phyloP scores from a whole-genome alignment of 2,329 filamentous ascomycete genomes.

The Trichoderma polysporum region DNA sequence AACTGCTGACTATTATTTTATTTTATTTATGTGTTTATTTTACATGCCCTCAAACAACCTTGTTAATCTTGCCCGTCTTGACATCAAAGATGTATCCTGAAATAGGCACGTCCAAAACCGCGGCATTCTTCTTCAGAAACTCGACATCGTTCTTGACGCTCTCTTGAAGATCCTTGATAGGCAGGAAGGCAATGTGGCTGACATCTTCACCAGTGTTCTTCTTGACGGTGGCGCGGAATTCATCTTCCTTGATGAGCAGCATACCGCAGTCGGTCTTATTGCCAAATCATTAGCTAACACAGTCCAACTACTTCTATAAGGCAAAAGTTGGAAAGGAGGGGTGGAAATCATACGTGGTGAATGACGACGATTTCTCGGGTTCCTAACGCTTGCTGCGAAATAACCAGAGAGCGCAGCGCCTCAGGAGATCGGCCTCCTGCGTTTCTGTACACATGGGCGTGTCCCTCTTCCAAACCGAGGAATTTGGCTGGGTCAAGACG shows the following conservation, averaged over 20 bases:
- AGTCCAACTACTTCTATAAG: background rate
- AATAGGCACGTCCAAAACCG: conserved; percentile 61
- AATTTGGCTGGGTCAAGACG: conserved; percentile 66
- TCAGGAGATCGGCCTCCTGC: conserved; percentile 67
- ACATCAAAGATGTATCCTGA: conserved; percentile 79
- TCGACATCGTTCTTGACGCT: conserved; percentile 66
- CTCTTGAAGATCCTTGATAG: conserved; percentile 63
- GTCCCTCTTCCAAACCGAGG: conserved; percentile 69
- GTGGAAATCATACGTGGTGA: conserved; percentile 53
- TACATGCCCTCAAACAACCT: conserved; percentile 27
- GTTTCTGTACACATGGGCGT: conserved; percentile 78
- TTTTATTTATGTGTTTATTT: background rate
- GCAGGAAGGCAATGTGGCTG: conserved; percentile 59
- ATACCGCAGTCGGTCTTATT: conserved; percentile 50
- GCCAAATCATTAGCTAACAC: background rate
- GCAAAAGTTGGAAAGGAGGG: background rate
- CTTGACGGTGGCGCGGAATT: conserved; percentile 55
- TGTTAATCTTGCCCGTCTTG: conserved; percentile 60
- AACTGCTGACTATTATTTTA: too few relatives aligned
- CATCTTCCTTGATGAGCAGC: conserved; percentile 64
- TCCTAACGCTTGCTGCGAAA: conserved; percentile 76
- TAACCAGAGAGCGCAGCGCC: conserved; percentile 70
- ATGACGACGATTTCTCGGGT: conserved; percentile 73
- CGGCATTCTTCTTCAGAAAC: conserved; percentile 57
- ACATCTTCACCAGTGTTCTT: conserved; percentile 57